These are phyloP conservation scores for Metschnikowia henanensis DNA, from an alignment of 805 yeast genomes.

Conservation along the genomic window DNA sequence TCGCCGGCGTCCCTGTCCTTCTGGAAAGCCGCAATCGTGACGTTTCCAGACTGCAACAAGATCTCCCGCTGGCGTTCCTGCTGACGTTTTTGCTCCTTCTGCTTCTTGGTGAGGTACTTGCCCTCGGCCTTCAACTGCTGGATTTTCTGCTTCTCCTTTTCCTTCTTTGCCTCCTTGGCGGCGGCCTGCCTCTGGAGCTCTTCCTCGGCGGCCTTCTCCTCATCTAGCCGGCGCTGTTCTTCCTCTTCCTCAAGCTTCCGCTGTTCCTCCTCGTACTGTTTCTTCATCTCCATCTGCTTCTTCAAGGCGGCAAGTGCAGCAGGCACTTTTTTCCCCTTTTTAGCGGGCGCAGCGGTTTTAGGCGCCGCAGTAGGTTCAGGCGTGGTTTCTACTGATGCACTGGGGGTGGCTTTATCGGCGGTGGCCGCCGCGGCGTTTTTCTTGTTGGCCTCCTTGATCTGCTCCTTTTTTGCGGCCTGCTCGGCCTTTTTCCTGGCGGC, in stretches of 20 bases:
- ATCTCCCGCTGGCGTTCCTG: constrained; percentile 89
- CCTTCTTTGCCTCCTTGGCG: constrained; percentile 67
- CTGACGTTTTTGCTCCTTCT: constrained; percentile 85
- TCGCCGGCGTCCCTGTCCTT: constrained; percentile 19
- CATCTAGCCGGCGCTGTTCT: constrained; percentile 48
- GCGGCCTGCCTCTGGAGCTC: constrained; percentile 70
- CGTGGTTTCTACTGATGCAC: constrained; percentile 23
- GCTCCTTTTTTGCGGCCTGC: constrained; percentile 59
- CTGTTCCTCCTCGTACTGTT: constrained; percentile 85
- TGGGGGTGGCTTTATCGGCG: constrained; percentile 18
- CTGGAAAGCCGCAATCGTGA: constrained; percentile 73
- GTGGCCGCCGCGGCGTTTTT: constrained; percentile 42
- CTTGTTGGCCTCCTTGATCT: constrained; percentile 49
- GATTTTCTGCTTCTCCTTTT: constrained; percentile 79
- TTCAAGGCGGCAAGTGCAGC: constrained; percentile 91
- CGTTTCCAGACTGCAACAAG: constrained; percentile 69
- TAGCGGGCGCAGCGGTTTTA: constrained; percentile 34
- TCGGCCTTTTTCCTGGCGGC: constrained; percentile 83
- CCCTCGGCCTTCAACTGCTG: constrained; percentile 97
- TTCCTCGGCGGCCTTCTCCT: constrained; percentile 48
- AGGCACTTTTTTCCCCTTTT: constrained; percentile 73
- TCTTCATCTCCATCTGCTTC: constrained; percentile 84
- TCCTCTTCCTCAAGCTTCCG: constrained; percentile 72
- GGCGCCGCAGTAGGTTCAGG: constrained; percentile 38
- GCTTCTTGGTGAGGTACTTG: constrained; percentile 88